Conservation (phyloP, 768 basidiomycete species). For the Cystofilobasidium capitatum region DNA sequence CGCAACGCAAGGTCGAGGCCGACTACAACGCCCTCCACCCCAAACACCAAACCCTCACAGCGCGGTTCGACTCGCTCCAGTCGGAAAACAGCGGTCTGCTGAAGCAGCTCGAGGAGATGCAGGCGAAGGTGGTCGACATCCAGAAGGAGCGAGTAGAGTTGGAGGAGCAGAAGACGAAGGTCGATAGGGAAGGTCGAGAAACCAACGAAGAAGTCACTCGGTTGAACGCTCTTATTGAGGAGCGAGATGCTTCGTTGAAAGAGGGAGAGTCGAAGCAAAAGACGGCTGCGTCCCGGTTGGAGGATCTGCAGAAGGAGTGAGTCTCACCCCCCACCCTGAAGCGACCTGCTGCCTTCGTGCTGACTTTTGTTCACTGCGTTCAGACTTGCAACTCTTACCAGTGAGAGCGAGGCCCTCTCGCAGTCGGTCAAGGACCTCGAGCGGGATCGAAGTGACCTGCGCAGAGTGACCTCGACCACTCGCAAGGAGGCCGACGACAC, state of each 20-base stretch:
- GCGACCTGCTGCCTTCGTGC: neutral
- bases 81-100: constrained; percentile 60
- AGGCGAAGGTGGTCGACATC: constrained; percentile 71
- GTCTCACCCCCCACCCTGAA: neutral
- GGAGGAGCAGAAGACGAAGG: constrained; percentile 52
- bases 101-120: constrained; percentile 74
- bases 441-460: neutral
- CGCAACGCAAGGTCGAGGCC: constrained; percentile 49
- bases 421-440: neutral
- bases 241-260: constrained; percentile 47
- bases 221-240: neutral
- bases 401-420: neutral
- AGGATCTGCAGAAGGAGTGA: constrained; percentile 15
- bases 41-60: constrained; percentile 56
- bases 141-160: constrained; percentile 62
- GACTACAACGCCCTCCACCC: constrained; percentile 48
- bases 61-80: constrained; percentile 65
- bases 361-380: neutral
- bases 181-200: constrained; percentile 33
- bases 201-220: neutral
- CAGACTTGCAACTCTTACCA: neutral
- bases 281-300: constrained; percentile 46
- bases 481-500: constrained; percentile 6
- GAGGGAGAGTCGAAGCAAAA: constrained; percentile 53
- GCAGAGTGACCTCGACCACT: neutral